Base-by-base conservation (phyloP, 2,329 filamentous ascomycete genomes). In the Fusarium duplospermum region DNA sequence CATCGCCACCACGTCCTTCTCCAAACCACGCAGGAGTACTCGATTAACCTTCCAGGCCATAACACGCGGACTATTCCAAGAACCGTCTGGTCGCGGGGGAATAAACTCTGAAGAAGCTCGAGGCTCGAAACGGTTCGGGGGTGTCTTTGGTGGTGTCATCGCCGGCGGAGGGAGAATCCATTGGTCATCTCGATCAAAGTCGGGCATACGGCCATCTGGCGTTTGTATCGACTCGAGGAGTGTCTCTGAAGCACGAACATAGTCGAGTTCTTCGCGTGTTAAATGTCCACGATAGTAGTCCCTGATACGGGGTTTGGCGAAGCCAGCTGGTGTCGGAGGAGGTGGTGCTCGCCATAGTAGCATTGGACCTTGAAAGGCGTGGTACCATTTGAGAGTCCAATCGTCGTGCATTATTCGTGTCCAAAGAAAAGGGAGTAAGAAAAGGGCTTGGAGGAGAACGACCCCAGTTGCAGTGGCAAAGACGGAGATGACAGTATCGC, bases 381-480 rank as follows among this genome's bases (percentile, higher is more conserved):
- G 82, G 74, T 85, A 88, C 81, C 83, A 84, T 66, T 83, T 85
- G 8, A 90, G 77, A 18, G 84, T 83, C 84, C 86, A 88, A 74
- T 90, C 88, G 45, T 88, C 84, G 57, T 83, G 81, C 70, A 89
- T 80, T 20, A 89, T 84, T 29, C 85, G 83, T 35, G 85, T 83
- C 79, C 88, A 85, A 31, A 89, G 80, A 69, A 84, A 90, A 2
- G 89, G 88, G 7, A 90, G 81, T 67, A 90, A 81, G 75, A 90
- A 89, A 52, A 85, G 66, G 57, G 78, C 78, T 31, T 87, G 80
- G 11, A 89, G 73, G 4, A 84, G 59, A 1, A 82, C 81, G 4
- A 85, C 83, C 31, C 81, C 86, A 2, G 77, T 79, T 33, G 86
- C 84, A 16, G 86, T 83, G 40, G 82, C 82, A 56, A 89, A 81